Percentiles rank a stretch among this genome's conserved stretches.
Conservation (phyloP, 257 asterid genomes). For the Fraxinus americana region DNA sequence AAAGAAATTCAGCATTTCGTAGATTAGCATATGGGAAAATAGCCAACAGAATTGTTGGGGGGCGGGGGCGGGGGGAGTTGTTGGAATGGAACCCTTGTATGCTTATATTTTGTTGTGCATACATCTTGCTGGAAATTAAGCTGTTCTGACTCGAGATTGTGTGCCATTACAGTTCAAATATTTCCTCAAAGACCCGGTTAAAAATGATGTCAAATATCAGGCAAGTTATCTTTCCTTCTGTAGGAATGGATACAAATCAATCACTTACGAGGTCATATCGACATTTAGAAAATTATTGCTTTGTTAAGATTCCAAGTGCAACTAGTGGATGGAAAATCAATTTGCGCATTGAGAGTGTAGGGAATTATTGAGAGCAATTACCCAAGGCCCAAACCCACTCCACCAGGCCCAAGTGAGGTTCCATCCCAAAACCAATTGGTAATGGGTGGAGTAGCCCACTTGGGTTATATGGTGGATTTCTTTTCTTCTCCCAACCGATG, state of each 20-base stretch:
- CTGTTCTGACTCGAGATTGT: background rate
- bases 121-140: background rate
- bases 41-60: background rate
- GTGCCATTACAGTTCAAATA: constrained; percentile 45
- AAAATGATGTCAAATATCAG: constrained; percentile 76
- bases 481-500: too few species aligned
- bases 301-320: background rate
- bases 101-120: background rate
- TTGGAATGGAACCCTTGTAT: background rate
- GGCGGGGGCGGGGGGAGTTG: too few species aligned
- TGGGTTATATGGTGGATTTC: too few species aligned
- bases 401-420: too few species aligned
- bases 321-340: background rate
- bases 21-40: constrained; percentile 3
- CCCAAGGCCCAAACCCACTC: too few species aligned
- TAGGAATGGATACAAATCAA: background rate
- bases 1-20: background rate
- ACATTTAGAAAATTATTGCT: background rate
- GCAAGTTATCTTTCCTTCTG: constrained; percentile 34
- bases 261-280: too few species aligned
- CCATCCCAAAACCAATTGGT: too few species aligned
- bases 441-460: too few species aligned
- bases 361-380: too few species aligned
- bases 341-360: too few species aligned
- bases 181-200: constrained; percentile 53